Percentiles rank a stretch among this genome's conserved stretches.
phyloP scores from a whole-genome alignment of 2,329 filamentous ascomycete genomes.

The Alternaria viburni region DNA sequence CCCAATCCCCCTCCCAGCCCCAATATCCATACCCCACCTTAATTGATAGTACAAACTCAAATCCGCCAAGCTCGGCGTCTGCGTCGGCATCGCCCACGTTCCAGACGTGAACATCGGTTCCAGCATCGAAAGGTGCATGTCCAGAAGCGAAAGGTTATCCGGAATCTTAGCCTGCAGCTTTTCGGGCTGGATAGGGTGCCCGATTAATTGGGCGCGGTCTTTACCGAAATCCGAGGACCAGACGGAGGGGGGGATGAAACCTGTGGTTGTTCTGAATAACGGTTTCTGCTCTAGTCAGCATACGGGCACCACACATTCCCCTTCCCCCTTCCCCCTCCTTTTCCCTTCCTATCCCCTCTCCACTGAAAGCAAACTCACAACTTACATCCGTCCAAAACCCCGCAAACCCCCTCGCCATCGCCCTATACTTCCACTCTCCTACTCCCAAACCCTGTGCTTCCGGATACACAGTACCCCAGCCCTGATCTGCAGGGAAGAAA shows the following conservation, averaged over 20 bases:
- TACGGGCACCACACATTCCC: neutral
- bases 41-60: slow-evolving; percentile 49
- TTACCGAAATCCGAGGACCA: slow-evolving; percentile 50
- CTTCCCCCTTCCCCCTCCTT: too few relatives aligned
- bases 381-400: slow-evolving; percentile 50
- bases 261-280: slow-evolving; percentile 49
- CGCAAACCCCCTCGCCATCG: slow-evolving; percentile 48
- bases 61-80: slow-evolving; percentile 45
- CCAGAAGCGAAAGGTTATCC: slow-evolving; percentile 45
- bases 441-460: slow-evolving; percentile 24
- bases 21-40: slow-evolving; percentile 49
- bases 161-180: slow-evolving; percentile 51
- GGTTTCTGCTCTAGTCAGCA: slow-evolving; percentile 29
- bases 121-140: slow-evolving; percentile 47
- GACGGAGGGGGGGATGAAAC: slow-evolving; percentile 49
- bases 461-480: slow-evolving; percentile 48
- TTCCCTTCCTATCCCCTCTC: too few relatives aligned
- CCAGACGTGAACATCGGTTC: slow-evolving; percentile 43
- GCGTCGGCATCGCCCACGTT: slow-evolving; percentile 46
- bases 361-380: too few relatives aligned
- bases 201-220: slow-evolving; percentile 49
- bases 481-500: slow-evolving; percentile 31
- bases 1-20: slow-evolving; percentile 40
- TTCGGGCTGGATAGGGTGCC: slow-evolving; percentile 45
- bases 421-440: slow-evolving; percentile 43